phyloP scores from a whole-genome alignment of 2,329 filamentous ascomycete species.

The Fusarium sp. region DNA sequence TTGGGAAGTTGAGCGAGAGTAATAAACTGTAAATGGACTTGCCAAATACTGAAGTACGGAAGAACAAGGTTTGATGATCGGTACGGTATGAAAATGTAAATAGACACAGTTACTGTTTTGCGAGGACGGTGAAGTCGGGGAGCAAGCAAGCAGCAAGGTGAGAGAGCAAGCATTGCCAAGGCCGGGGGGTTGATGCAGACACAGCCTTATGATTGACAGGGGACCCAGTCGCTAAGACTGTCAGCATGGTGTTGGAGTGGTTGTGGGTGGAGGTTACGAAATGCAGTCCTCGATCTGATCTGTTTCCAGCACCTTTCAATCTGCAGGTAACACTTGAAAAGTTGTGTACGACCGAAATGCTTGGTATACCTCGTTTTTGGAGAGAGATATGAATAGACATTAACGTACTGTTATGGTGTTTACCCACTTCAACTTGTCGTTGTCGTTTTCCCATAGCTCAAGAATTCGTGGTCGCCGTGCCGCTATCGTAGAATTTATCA shows the following conservation, averaged over 20 bases:
- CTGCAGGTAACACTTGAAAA: neutral
- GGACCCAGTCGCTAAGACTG: slow-evolving; percentile 27
- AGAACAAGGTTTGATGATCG: neutral
- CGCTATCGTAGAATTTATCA: neutral
- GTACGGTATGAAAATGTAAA: neutral
- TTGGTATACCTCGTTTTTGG: neutral
- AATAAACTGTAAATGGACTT: neutral
- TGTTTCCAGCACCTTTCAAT: slow-evolving; percentile 11
- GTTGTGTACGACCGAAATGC: neutral
- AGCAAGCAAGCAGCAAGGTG: slow-evolving; percentile 4
- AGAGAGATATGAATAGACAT: neutral
- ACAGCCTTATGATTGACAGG: slow-evolving; percentile 45
- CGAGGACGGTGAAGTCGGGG: slow-evolving; percentile 13
- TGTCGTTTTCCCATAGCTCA: neutral
- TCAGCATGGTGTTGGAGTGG: slow-evolving; percentile 29
- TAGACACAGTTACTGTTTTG: slow-evolving; percentile 6
- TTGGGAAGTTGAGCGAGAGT: neutral
- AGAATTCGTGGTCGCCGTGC: too few relatives aligned
- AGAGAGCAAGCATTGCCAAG: slow-evolving; percentile 42
- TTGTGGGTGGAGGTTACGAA: slow-evolving; percentile 6
- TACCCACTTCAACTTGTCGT: neutral
- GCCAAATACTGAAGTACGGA: neutral
- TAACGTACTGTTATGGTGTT: neutral
- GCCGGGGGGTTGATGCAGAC: slow-evolving; percentile 35
- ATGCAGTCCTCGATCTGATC: slow-evolving; percentile 9